These are phyloP conservation scores for Stagonosporopsis vannaccii DNA, from an alignment of 2,329 filamentous ascomycete genomes.

Conservation along the genomic window DNA sequence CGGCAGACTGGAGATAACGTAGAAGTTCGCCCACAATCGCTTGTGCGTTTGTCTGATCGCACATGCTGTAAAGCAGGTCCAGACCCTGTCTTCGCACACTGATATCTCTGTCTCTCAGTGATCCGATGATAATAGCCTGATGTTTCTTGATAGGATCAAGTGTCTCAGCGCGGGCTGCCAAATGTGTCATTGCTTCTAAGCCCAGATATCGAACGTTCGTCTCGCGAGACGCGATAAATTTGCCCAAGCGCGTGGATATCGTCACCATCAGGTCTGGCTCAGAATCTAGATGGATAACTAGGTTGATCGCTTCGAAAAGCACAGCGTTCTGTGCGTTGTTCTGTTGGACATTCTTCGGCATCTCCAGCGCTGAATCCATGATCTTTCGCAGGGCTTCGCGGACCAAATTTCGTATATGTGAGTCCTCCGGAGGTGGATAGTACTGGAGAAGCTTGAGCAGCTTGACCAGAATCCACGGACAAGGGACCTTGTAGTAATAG, in stretches of 20 bases:
- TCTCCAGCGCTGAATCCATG: slow-evolving; percentile 87
- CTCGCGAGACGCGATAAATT: slow-evolving; percentile 95
- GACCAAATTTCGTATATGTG: slow-evolving; percentile 88
- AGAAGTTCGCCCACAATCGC: slow-evolving; percentile 93
- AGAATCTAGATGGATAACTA: slow-evolving; percentile 96
- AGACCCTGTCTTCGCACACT: slow-evolving; percentile 95
- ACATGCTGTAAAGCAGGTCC: slow-evolving; percentile 99
- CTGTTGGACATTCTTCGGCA: slow-evolving; percentile 97
- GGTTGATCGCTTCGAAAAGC: slow-evolving; percentile 96
- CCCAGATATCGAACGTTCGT: slow-evolving; percentile 97
- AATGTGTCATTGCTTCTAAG: slow-evolving; percentile 96
- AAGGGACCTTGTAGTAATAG: slow-evolving; percentile 99
- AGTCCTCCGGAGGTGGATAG: slow-evolving; percentile 94
- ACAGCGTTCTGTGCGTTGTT: slow-evolving; percentile 99
- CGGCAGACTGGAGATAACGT: slow-evolving; percentile 92
- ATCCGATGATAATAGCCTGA: slow-evolving; percentile 93
- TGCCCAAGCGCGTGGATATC: slow-evolving; percentile 87
- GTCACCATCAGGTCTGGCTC: slow-evolving; percentile 96
- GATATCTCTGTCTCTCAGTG: slow-evolving; percentile 93
- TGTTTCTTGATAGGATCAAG: slow-evolving; percentile 98
- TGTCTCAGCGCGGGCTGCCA: slow-evolving; percentile 91
- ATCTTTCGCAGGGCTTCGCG: slow-evolving; percentile 91
- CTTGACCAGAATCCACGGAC: slow-evolving; percentile 98
- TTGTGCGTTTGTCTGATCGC: slow-evolving; percentile 91
- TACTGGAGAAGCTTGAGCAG: slow-evolving; percentile 91